A percentile compares a stretch with the other conserved stretches of the same genome.
Conservation (phyloP, 257 asterid genomes). For the Petrea volubilis region DNA sequence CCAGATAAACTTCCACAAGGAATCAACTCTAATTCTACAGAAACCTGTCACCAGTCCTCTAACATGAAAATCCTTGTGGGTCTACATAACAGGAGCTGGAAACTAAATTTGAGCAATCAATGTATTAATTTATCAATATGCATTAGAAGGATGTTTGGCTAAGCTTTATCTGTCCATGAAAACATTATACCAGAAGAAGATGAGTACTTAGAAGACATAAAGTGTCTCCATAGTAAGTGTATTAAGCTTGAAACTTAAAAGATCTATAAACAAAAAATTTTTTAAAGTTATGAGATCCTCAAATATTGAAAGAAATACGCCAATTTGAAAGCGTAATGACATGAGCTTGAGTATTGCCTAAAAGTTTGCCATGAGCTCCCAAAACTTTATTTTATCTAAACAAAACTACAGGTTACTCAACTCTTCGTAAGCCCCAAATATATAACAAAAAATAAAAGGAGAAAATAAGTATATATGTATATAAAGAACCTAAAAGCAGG, state of each 20-base stretch:
- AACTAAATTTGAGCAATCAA: background rate
- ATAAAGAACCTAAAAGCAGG: constrained; percentile 5
- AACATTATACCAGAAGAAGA: background rate
- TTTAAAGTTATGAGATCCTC: too few relatives aligned
- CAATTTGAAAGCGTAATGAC: background rate
- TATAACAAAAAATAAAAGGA: too few relatives aligned
- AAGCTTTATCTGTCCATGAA: background rate
- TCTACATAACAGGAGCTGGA: background rate
- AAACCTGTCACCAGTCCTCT: too few relatives aligned
- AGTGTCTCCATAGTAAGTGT: too few relatives aligned
- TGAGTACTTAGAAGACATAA: background rate
- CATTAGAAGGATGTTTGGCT: background rate
- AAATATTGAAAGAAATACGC: background rate
- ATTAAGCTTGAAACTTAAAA: too few relatives aligned
- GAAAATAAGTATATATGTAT: background rate
- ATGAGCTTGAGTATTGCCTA: background rate
- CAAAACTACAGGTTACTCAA: background rate
- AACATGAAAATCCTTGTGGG: background rate
- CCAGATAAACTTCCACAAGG: background rate
- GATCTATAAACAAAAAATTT: too few relatives aligned
- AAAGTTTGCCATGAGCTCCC: background rate
- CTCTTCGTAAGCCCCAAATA: constrained; percentile 9
- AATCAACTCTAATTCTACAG: too few relatives aligned
- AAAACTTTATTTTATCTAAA: background rate
- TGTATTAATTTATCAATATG: background rate